These are phyloP conservation scores for Euphorbia lathyris DNA, from an alignment of 345 rosid species.

Conservation along the genomic window DNA sequence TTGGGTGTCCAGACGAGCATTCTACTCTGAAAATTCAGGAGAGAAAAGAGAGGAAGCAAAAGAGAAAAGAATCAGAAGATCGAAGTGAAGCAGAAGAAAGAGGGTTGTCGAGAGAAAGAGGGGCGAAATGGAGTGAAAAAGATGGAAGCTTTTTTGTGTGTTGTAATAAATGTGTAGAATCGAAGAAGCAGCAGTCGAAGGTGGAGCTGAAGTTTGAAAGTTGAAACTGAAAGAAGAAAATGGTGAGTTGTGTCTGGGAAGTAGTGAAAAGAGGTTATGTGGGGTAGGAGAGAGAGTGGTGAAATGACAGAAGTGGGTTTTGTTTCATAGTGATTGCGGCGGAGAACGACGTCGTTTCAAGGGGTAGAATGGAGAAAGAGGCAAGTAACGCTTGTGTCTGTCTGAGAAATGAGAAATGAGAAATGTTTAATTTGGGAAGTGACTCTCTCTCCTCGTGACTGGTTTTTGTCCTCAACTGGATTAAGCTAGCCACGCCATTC, in stretches of 20 bases:
- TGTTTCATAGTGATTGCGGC: too few relatives aligned
- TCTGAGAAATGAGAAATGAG: too few relatives aligned
- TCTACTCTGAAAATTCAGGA: neutral
- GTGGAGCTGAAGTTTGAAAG: too few relatives aligned
- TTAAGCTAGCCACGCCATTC: too few relatives aligned
- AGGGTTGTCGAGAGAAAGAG: too few relatives aligned
- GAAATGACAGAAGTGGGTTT: neutral
- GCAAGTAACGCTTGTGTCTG: neutral
- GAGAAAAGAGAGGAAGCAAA: neutral
- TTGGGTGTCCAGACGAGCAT: slow-evolving; percentile 4
- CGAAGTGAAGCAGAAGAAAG: neutral
- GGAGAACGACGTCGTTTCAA: neutral
- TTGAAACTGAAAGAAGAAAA: neutral
- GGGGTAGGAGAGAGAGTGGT: neutral
- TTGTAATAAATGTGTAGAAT: slow-evolving; percentile 17
- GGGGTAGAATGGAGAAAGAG: neutral
- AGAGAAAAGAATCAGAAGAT: neutral
- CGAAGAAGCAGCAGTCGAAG: too few relatives aligned
- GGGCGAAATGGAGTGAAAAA: too few relatives aligned
- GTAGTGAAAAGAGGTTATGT: slow-evolving; percentile 11
- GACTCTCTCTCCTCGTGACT: too few relatives aligned
- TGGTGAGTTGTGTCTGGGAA: slow-evolving; percentile 1
- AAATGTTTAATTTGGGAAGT: too few relatives aligned
- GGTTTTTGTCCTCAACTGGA: too few relatives aligned
- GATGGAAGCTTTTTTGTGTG: too few relatives aligned